Conservation (phyloP, 495 filamentous ascomycete genomes). For the Neurospora tetraspora region DNA sequence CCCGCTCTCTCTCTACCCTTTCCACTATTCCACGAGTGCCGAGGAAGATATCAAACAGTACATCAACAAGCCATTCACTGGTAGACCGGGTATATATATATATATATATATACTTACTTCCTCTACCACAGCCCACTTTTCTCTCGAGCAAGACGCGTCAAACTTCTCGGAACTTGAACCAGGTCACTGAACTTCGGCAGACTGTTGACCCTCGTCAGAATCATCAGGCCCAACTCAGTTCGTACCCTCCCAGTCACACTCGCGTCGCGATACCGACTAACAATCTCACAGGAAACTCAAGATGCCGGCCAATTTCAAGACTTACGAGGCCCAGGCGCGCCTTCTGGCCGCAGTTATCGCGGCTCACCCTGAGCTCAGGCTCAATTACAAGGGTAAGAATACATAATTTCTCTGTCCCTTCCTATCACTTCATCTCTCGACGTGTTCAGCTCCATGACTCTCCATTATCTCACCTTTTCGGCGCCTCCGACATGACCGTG, state of each 20-base stretch:
- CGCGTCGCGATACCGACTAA: neutral
- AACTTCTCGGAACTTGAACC: neutral
- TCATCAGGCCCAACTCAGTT: neutral
- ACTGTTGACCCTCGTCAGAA: neutral
- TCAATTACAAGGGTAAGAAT: conserved; percentile 42
- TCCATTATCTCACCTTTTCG: neutral
- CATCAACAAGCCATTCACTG: neutral
- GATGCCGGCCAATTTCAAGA: conserved; percentile 38
- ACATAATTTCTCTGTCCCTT: neutral
- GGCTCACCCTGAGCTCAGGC: conserved; percentile 28
- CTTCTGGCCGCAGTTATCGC: conserved; percentile 43
- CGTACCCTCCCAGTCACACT: neutral
- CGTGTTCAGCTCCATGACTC: conserved; percentile 3
- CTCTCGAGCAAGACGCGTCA: neutral
- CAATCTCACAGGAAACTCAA: neutral
- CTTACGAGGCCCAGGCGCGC: conserved; percentile 36
- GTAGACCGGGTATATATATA: neutral
- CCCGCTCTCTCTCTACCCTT: neutral
- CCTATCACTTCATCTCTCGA: neutral
- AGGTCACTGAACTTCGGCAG: neutral
- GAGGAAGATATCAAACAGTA: neutral
- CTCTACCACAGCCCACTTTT: neutral
- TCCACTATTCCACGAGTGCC: neutral
- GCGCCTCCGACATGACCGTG: neutral
- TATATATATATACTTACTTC: neutral